Base-by-base conservation (phyloP, 768 basidiomycete species). In the Tricholoma sp. region DNA sequence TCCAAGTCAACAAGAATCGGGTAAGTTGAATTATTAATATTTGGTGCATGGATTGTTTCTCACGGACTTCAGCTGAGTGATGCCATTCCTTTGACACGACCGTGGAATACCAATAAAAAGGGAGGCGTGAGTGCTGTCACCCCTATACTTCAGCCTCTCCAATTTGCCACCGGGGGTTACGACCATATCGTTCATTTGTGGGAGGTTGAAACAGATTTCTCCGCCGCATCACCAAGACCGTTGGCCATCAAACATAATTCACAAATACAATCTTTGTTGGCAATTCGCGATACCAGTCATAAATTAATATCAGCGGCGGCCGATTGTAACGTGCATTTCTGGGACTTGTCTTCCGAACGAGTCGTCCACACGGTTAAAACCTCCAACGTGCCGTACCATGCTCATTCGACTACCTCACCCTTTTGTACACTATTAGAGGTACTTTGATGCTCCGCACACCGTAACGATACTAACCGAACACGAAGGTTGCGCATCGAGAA, bases 181-280 rank as follows among this genome's bases (percentile, higher is more conserved):
- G 79, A 82, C 63, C 79, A 79, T 54, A 54, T 61, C 35, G 71
- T 82, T 16, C 79, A 80, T 56, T 63, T 81, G 5, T 82, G 82
- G 82, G 67, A 72, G 14, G 54, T 80, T 29, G 61, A 71, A 5
- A 63, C 66, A 4, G 72, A 73, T 59, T 52, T 72, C 37, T 65
- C 71, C 22, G 57, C 68, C 29, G 70, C 72, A 22, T 65, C 70
- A 1, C 62, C 70, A 0, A 60, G 59, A 5, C 64, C 67, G 31
- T 60, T 80, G 29, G 61, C 67, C 19, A 75, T 81, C 57, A 76
- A 68, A 55, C 82, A 82, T 60, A 68, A 62, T 22, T 75, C 79
- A 4, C 54, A 65, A 47, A 59, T 83, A 12, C 75, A 81, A 49
- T 74, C 76, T 11, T 67, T 83, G 5, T 63, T 82, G 3, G 63